Base-by-base conservation (phyloP, 2,329 filamentous ascomycete species). In the Trichoderma simmonsii region DNA sequence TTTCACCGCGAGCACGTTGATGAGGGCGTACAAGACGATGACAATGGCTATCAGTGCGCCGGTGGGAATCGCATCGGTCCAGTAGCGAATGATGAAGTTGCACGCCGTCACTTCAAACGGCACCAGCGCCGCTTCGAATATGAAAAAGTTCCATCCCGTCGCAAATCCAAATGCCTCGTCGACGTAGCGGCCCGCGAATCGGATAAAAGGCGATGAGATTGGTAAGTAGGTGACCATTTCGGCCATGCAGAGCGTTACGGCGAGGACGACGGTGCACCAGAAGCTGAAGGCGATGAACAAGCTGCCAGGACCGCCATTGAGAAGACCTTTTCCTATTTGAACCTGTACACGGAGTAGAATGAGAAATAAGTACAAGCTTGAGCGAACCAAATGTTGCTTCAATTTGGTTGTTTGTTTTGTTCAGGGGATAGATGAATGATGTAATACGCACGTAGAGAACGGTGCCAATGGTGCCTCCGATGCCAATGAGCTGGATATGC, bases 161-260 rank as follows among this genome's bases (percentile, higher is more conserved):
- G 90, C 90, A 71, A 93, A 91, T 1, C 91, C 91, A 72, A 94
- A 92, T 3, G 91, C 90, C 74, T 93, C 91, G 75, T 94, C 92
- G 34, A 94, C 91, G 75, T 89, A 94, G 61, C 91, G 87, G 15
- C 91, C 91, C 4, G 92, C 92, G 76, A 94, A 93, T 30, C 91
- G 89, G 77, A 94, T 92, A 79, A 95, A 94, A 0, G 92, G 91
- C 54, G 91, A 93, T 0, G 91, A 93, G 69, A 94, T 92, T 8
- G 92, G 92, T 3, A 93, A 83, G 74, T 92, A 93, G 0, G 91
- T 92, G 8, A 93, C 91, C 91, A 94, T 93, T 79, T 94, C 92
- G 14, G 91, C 90, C 82, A 92, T 88, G 78, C 83, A 86, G 73
- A 89, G 82, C 0, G 87, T 91, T 61, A 91, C 83, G 62, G 86